Percentiles rank a stretch among this genome's conserved stretches.
phyloP scores from a whole-genome alignment of 2,329 filamentous ascomycete species.

The Colletotrichum plurivorum region DNA sequence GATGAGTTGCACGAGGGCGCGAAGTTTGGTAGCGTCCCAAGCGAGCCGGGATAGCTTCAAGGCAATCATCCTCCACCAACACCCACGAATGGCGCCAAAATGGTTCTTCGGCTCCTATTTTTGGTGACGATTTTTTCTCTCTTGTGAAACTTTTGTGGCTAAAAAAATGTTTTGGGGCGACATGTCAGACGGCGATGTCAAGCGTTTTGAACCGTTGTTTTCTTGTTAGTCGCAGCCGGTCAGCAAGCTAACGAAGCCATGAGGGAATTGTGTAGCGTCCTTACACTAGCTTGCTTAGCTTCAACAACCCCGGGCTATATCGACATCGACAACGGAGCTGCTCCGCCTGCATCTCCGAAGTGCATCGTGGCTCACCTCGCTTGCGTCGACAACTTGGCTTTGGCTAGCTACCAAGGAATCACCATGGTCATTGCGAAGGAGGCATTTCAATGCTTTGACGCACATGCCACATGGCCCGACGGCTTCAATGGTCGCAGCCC shows the following conservation, averaged over 20 bases:
- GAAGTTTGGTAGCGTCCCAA: slow-evolving; percentile 11
- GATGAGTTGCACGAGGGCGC: slow-evolving; percentile 22
- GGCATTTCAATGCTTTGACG: slow-evolving; percentile 8
- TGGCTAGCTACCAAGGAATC: not conserved
- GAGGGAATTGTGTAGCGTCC: not conserved
- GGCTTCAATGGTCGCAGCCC: slow-evolving; percentile 3
- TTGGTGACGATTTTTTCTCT: slow-evolving; percentile 8
- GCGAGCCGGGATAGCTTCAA: not conserved
- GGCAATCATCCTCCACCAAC: not conserved
- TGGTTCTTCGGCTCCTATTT: slow-evolving; percentile 25
- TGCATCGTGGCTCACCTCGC: slow-evolving; percentile 10
- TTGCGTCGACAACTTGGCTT: slow-evolving; percentile 4
- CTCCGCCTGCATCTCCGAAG: slow-evolving; percentile 10
- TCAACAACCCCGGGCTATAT: slow-evolving; percentile 4
- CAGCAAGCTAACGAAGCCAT: slow-evolving; percentile 22
- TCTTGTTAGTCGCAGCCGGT: slow-evolving; percentile 18
- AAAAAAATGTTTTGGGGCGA: slow-evolving; percentile 13
- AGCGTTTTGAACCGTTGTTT: slow-evolving; percentile 18
- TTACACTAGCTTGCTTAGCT: slow-evolving; percentile 9
- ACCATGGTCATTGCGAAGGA: slow-evolving; percentile 14
- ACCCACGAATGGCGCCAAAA: slow-evolving; percentile 10
- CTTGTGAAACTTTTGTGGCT: not conserved
- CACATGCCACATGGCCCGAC: not conserved
- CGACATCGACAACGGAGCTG: not conserved
- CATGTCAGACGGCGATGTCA: slow-evolving; percentile 16